phyloP scores from a whole-genome alignment of 495 filamentous ascomycete genomes.

The Poronia punctata region DNA sequence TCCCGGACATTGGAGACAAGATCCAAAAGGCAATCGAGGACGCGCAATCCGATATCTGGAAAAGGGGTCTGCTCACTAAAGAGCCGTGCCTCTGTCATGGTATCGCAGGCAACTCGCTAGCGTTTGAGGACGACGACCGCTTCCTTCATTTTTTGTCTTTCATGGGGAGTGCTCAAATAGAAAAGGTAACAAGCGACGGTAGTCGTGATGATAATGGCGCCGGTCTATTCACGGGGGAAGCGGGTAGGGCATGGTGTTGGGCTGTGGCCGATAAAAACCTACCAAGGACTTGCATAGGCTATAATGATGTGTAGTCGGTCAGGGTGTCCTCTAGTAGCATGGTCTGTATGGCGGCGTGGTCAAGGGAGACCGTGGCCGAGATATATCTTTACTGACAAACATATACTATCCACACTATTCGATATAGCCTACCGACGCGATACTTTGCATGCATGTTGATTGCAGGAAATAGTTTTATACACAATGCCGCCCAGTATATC shows the following conservation, averaged over 20 bases:
- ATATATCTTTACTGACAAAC: too few relatives aligned
- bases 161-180: slow-evolving; percentile 13
- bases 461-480: too few relatives aligned
- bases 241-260: slow-evolving; percentile 19
- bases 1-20: slow-evolving; percentile 35
- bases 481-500: too few relatives aligned
- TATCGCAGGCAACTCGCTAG: slow-evolving; percentile 54
- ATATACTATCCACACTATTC: too few relatives aligned
- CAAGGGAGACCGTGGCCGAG: too few relatives aligned
- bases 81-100: slow-evolving; percentile 60
- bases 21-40: slow-evolving; percentile 42
- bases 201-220: slow-evolving; percentile 2
- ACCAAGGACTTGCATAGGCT: slow-evolving; percentile 13
- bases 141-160: slow-evolving; percentile 16
- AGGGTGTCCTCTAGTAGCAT: too few relatives aligned
- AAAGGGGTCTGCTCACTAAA: slow-evolving; percentile 51
- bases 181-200: slow-evolving; percentile 1
- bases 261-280: slow-evolving; percentile 8
- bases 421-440: too few relatives aligned
- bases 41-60: slow-evolving; percentile 42
- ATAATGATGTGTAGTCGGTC: slow-evolving; percentile 19
- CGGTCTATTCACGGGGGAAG: slow-evolving; percentile 18
- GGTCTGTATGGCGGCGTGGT: too few relatives aligned
- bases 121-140: slow-evolving; percentile 6
- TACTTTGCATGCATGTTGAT: too few relatives aligned